Evolutionary conservation across 2,329 filamentous ascomycete species (phyloP), one percentile per base, ranked within the genome.

Genomic region (Ceratocystis lukuohia): DNA sequence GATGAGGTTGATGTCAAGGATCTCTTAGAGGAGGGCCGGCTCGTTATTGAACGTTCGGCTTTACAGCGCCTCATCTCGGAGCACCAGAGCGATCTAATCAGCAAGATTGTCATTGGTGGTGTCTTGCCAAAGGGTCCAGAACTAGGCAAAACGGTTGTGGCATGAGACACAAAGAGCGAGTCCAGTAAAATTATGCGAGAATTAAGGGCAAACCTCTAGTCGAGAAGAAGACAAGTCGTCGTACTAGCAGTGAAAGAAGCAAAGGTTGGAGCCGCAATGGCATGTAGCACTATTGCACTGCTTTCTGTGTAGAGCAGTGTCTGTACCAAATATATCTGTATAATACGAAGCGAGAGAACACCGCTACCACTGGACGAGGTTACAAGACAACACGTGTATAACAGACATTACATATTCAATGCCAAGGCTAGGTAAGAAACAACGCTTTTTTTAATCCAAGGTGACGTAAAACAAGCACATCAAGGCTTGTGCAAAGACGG

Each of bases 1-100:
- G 78, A 82, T n/a, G 88, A 96, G 69, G 90, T 99, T 45, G 94
- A 97, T 76, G 91, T 99, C 69, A 99, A 97, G 82, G 89, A 97
- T 75, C 76, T 99, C 70, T 77, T 99, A 70, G 89, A 94, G 78
- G 86, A 87, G 65, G 88, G 89, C 65, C 85, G 91, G 72, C 79
- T 99, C 68, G 86, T 99, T 68, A 85, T 99, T 72, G 94, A 99
- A 82, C 84, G 88, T 74, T 77, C 79, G 53, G 93, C 93, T 45
- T 80, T 99, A 72, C 82, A 86, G 75, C 81, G 84, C 74, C 84
- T 97, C 74, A 81, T 96, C 72, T 77, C 80, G 73, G 77, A 80
- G 70, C 91, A 96, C 72, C 82, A 87, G 78, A 87, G 82, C 72
- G 88, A 91, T 74, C 72, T 88, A 68, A 74, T 48, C 20, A 68